A percentile compares a stretch with the other conserved stretches of the same genome.
Conservation (phyloP, 495 filamentous ascomycete genomes). For the Aspergillus sclerotioniger region DNA sequence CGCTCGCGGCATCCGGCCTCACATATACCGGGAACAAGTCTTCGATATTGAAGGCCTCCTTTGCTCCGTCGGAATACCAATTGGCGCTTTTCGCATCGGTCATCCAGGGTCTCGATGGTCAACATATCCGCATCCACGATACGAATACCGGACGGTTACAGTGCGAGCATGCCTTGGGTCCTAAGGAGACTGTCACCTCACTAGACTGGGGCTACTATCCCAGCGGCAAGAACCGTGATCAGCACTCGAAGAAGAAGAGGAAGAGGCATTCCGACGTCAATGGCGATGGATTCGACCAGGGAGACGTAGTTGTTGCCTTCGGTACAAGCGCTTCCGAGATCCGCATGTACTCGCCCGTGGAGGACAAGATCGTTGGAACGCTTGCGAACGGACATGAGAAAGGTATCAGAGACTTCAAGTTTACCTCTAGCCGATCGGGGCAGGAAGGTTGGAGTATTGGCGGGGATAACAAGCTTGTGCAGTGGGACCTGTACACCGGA, state of each 20-base stretch:
- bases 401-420: conserved; percentile 57
- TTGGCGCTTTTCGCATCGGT: conserved; percentile 59
- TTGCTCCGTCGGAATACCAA: conserved; percentile 55
- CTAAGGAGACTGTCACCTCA: conserved; percentile 53
- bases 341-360: conserved; percentile 51
- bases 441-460: conserved; percentile 59
- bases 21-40: conserved; percentile 44
- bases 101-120: conserved; percentile 57
- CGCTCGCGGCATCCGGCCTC: conserved; percentile 36
- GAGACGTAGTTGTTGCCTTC: conserved; percentile 51
- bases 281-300: conserved; percentile 39
- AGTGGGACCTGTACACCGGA: conserved; percentile 55
- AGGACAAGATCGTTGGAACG: conserved; percentile 50
- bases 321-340: conserved; percentile 55
- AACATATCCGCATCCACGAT: conserved; percentile 60
- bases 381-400: conserved; percentile 52
- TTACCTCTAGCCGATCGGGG: conserved; percentile 41
- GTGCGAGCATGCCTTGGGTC: conserved; percentile 53
- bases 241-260: conserved; percentile 55
- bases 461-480: conserved; percentile 57
- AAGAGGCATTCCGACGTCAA: conserved; percentile 51
- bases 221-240: conserved; percentile 31
- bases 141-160: conserved; percentile 55
- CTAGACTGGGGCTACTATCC: conserved; percentile 56
- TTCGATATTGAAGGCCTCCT: conserved; percentile 51